Percentiles rank a stretch among this genome's conserved stretches.
phyloP scores from a whole-genome alignment of 257 asterid genomes.

The Coffea eugenioides region DNA sequence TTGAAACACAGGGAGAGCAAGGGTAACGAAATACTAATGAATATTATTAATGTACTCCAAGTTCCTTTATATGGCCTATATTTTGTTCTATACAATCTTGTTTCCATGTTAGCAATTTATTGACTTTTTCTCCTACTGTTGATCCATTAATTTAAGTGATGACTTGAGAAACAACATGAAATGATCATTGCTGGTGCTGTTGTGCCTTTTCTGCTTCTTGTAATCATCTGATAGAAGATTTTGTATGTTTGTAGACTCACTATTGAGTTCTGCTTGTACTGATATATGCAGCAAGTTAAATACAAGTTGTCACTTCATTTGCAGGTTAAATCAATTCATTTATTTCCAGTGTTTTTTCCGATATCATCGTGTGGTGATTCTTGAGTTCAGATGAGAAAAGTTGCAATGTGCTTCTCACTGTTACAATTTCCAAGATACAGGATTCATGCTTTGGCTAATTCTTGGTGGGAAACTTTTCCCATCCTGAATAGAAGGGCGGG shows the following conservation, averaged over 20 bases:
- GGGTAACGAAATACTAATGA: not conserved
- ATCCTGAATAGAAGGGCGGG: slow-evolving; percentile 35
- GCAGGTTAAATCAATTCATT: slow-evolving; percentile 45
- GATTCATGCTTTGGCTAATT: slow-evolving; percentile 55
- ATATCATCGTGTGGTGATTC: slow-evolving; percentile 15
- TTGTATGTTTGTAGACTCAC: not conserved
- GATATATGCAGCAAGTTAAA: not conserved
- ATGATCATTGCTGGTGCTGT: not conserved
- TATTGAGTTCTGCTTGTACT: not conserved
- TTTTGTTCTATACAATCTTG: not conserved
- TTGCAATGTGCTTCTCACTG: slow-evolving; percentile 79
- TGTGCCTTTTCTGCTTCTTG: not conserved
- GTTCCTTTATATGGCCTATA: not conserved
- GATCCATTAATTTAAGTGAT: not conserved
- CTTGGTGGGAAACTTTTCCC: slow-evolving; percentile 53
- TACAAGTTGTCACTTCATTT: slow-evolving; percentile 10
- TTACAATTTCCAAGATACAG: slow-evolving; percentile 64
- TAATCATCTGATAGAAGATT: not conserved
- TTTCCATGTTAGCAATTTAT: not conserved
- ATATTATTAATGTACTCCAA: not conserved
- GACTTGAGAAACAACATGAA: not conserved
- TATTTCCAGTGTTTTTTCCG: slow-evolving; percentile 2
- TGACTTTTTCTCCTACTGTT: not conserved
- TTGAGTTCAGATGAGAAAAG: slow-evolving; percentile 51
- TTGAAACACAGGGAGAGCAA: not conserved